These are phyloP conservation scores for Crataegus laevigata DNA, from an alignment of 306 rosid species.

Conservation along the genomic window DNA sequence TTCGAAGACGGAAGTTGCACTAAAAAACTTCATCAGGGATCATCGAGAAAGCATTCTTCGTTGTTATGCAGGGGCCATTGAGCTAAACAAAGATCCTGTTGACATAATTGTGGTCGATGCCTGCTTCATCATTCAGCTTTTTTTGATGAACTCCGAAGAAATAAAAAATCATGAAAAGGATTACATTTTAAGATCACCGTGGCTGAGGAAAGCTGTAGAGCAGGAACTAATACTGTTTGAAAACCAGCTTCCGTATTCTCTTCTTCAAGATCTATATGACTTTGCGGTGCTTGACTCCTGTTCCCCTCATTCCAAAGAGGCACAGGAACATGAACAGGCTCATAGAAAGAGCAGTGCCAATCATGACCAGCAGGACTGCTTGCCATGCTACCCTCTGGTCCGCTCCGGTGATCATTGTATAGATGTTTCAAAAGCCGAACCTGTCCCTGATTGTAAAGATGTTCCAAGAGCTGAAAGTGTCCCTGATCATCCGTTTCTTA, in stretches of 20 bases:
- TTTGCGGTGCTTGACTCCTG: not conserved
- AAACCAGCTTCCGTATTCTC: conserved; percentile 44
- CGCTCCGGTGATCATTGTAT: not conserved
- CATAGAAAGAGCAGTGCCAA: not conserved
- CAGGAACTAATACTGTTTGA: conserved; percentile 44
- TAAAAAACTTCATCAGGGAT: too few relatives aligned
- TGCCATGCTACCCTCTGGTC: not conserved
- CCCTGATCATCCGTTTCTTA: not conserved
- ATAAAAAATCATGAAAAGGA: not conserved
- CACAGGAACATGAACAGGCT: not conserved
- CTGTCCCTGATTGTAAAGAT: not conserved
- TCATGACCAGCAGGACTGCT: not conserved
- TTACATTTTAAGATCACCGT: conserved; percentile 28
- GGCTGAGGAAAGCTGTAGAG: conserved; percentile 30
- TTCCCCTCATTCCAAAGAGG: not conserved
- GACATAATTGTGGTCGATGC: not conserved
- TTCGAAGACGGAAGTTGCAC: too few relatives aligned
- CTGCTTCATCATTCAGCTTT: conserved; percentile 16
- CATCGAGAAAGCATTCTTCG: too few relatives aligned
- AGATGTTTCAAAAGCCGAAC: not conserved
- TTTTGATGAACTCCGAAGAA: conserved; percentile 2
- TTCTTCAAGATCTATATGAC: conserved; percentile 21
- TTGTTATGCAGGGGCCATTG: too few relatives aligned
- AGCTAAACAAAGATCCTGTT: too few relatives aligned
- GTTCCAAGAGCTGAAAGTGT: not conserved